Evolutionary conservation across 2,329 filamentous ascomycete genomes (phyloP).

Genomic region (Scolecobasidium constrictum): DNA sequence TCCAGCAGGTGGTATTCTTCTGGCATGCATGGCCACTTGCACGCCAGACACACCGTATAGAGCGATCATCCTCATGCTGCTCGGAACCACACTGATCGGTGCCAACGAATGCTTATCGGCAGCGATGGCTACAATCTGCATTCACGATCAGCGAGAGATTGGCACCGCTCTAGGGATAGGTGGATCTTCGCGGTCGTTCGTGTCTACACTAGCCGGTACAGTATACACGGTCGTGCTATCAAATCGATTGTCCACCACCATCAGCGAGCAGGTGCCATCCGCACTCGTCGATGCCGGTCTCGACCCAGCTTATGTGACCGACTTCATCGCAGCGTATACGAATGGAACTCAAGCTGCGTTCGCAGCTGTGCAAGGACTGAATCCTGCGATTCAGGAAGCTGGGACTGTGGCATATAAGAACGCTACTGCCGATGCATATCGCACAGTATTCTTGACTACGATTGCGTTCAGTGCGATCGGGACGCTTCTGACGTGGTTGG

Average conservation of each 20-base stretch:
- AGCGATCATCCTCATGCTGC: conserved; percentile 12
- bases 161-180: conserved; percentile 14
- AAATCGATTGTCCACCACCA: conserved; percentile 25
- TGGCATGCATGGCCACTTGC: conserved; percentile 13
- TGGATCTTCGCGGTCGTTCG: conserved; percentile 11
- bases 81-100: conserved; percentile 13
- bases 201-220: conserved; percentile 12
- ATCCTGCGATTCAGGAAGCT: conserved; percentile 20
- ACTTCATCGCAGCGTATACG: conserved; percentile 24
- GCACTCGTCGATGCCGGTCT: conserved; percentile 28
- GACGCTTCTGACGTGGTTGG: conserved; percentile 16
- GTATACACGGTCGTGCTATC: conserved; percentile 31
- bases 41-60: conserved; percentile 12
- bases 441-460: conserved; percentile 30
- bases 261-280: conserved; percentile 24
- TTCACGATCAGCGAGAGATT: conserved; percentile 14
- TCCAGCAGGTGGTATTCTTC: conserved; percentile 14
- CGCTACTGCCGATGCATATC: conserved; percentile 29
- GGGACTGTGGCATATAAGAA: conserved; percentile 22
- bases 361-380: conserved; percentile 21
- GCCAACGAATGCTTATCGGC: conserved; percentile 13
- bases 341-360: conserved; percentile 16
- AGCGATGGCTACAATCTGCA: conserved; percentile 14
- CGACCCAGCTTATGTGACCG: conserved; percentile 19
- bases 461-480: conserved; percentile 29